These are phyloP conservation scores for Colletotrichum tropicicola DNA, from an alignment of 2,329 filamentous ascomycete species.

Conservation along the genomic window DNA sequence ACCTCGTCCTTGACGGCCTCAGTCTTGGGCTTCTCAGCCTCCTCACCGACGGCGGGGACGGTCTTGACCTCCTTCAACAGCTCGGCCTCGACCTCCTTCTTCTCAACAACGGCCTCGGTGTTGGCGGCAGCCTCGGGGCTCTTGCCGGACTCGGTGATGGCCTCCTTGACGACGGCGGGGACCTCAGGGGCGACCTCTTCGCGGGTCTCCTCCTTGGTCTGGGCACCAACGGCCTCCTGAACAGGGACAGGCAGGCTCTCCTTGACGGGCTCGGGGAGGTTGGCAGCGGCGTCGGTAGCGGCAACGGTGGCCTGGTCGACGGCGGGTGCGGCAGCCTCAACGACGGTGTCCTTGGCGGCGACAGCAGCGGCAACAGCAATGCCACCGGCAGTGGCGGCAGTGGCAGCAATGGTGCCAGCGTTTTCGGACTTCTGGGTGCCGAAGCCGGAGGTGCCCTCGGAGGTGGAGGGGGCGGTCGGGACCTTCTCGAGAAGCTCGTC, in stretches of 20 bases:
- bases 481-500: conserved; percentile 75
- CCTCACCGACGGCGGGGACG: conserved; percentile 43
- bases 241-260: conserved; percentile 58
- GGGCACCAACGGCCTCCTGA: conserved; percentile 55
- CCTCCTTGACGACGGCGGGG: conserved; percentile 65
- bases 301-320: conserved; percentile 45
- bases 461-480: conserved; percentile 65
- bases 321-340: conserved; percentile 47
- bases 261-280: conserved; percentile 64
- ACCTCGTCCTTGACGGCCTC: conserved; percentile 36
- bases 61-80: conserved; percentile 71
- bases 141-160: conserved; percentile 64
- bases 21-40: conserved; percentile 34
- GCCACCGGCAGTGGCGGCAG: conserved; percentile 47
- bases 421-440: conserved; percentile 63
- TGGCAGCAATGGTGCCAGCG: conserved; percentile 47
- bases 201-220: conserved; percentile 51
- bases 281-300: conserved; percentile 50
- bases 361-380: conserved; percentile 44
- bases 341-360: conserved; percentile 35
- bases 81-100: conserved; percentile 78
- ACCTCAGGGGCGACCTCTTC: conserved; percentile 60
- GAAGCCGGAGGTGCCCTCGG: conserved; percentile 62
- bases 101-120: conserved; percentile 75
- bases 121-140: conserved; percentile 78